Percentiles rank a stretch among this genome's conserved stretches.
These are phyloP conservation scores for Angophora floribunda DNA, from an alignment of 345 rosid species.

Conservation along the genomic window DNA sequence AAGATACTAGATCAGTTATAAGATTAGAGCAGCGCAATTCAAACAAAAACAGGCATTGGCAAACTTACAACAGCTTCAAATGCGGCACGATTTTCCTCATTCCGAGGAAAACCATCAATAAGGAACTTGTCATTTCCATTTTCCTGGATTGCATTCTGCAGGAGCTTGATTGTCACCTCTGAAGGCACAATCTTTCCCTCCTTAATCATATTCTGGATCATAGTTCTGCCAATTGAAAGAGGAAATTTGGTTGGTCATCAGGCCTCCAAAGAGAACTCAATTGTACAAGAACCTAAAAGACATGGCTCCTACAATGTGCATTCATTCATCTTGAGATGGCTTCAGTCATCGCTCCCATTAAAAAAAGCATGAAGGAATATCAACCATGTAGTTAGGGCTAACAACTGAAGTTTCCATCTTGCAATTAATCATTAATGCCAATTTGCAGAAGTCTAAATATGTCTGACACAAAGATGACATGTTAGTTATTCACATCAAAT, in stretches of 20 bases:
- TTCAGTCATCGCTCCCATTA: background rate
- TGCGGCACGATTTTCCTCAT: conserved; percentile 68
- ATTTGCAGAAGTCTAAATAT: background rate
- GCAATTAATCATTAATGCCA: background rate
- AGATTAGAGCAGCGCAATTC: background rate
- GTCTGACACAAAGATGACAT: background rate
- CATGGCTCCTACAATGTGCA: background rate
- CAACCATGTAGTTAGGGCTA: background rate
- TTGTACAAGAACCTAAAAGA: background rate
- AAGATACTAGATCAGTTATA: background rate
- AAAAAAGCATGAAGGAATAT: background rate
- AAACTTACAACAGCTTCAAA: conserved; percentile 59
- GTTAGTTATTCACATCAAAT: background rate
- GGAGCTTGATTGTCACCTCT: conserved; percentile 74
- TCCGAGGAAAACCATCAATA: conserved; percentile 83
- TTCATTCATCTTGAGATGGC: background rate
- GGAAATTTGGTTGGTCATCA: background rate
- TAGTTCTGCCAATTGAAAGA: conserved; percentile 25
- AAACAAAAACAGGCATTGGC: background rate
- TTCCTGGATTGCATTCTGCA: conserved; percentile 56
- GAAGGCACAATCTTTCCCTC: conserved; percentile 88
- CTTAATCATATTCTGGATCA: conserved; percentile 55
- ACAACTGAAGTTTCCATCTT: background rate
- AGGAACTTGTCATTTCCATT: conserved; percentile 53
- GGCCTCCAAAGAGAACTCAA: background rate